Percentiles rank a stretch among this genome's conserved stretches.
These are phyloP conservation scores for Pedinophyceae sp. DNA, from an alignment of 139 green algal species.

Conservation along the genomic window DNA sequence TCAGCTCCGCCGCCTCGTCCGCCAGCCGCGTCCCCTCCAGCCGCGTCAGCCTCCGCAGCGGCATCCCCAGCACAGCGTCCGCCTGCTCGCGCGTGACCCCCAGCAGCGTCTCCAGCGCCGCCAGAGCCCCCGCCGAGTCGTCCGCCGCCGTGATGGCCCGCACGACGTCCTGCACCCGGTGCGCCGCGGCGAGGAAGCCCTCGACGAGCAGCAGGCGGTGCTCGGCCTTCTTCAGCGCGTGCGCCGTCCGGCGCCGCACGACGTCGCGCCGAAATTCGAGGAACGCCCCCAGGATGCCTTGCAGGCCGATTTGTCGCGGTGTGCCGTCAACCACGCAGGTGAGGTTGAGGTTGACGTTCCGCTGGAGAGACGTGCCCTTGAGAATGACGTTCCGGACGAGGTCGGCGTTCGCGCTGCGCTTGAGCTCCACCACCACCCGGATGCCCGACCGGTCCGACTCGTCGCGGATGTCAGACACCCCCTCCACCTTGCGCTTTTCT, in stretches of 20 bases:
- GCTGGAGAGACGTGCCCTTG: slow-evolving; percentile 67
- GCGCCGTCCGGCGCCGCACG: slow-evolving; percentile 35
- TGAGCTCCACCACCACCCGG: slow-evolving; percentile 81
- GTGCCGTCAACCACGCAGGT: slow-evolving; percentile 43
- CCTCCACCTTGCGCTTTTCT: slow-evolving; percentile 41
- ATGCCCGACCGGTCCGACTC: slow-evolving; percentile 82
- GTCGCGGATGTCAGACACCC: slow-evolving; percentile 78
- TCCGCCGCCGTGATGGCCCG: slow-evolving; percentile 37
- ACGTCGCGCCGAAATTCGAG: slow-evolving; percentile 65
- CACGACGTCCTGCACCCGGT: slow-evolving; percentile 51
- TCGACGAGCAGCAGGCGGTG: slow-evolving; percentile 59
- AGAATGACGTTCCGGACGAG: slow-evolving; percentile 66
- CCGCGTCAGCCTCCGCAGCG: slow-evolving; percentile 63
- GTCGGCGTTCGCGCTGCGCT: slow-evolving; percentile 20
- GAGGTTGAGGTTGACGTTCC: slow-evolving; percentile 55
- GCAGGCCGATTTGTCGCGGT: slow-evolving; percentile 44
- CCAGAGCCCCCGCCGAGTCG: slow-evolving; percentile 33
- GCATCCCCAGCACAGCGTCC: slow-evolving; percentile 60
- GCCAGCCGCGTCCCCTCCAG: no score
- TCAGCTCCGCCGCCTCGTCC: slow-evolving; percentile 43
- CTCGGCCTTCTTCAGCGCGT: slow-evolving; percentile 37
- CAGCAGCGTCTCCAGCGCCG: slow-evolving; percentile 29
- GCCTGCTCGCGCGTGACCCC: slow-evolving; percentile 47
- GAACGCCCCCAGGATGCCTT: slow-evolving; percentile 52
- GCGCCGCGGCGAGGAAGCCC: slow-evolving; percentile 52